Evolutionary conservation across 805 yeast genomes (phyloP).

Genomic region (Ogataea pini): DNA sequence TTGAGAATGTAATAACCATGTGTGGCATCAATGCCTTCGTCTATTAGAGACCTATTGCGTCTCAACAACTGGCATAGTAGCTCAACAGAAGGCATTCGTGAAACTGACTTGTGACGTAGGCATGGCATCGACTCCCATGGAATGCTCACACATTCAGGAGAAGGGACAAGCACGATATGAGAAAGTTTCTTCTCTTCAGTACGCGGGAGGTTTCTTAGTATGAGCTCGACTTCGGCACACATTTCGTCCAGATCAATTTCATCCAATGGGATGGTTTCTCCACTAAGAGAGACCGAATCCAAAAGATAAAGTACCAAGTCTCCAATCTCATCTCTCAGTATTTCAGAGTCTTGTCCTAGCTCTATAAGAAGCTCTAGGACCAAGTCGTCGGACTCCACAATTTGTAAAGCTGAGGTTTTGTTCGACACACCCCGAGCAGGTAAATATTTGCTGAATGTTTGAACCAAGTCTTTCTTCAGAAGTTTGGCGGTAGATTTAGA

Average conservation of each 20-base stretch:
- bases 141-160: slow-evolving; percentile 61
- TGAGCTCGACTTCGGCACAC: slow-evolving; percentile 50
- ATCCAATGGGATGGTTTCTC: slow-evolving; percentile 64
- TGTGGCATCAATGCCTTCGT: slow-evolving; percentile 22
- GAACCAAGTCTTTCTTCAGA: slow-evolving; percentile 41
- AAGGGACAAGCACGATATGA: slow-evolving; percentile 72
- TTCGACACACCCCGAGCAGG: slow-evolving; percentile 33
- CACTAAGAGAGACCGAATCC: slow-evolving; percentile 61
- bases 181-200: not conserved
- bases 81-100: slow-evolving; percentile 72
- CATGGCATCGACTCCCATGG: slow-evolving; percentile 90
- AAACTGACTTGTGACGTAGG: slow-evolving; percentile 54
- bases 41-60: slow-evolving; percentile 18
- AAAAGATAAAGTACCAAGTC: slow-evolving; percentile 64
- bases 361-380: slow-evolving; percentile 54
- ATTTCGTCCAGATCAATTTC: slow-evolving; percentile 62
- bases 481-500: slow-evolving; percentile 27
- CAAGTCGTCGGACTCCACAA: slow-evolving; percentile 42
- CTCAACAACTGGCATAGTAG: slow-evolving; percentile 43
- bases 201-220: slow-evolving; percentile 39
- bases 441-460: slow-evolving; percentile 44
- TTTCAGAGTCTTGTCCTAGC: slow-evolving; percentile 37
- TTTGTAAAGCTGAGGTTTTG: slow-evolving; percentile 8
- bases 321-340: slow-evolving; percentile 45
- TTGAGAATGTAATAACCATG: slow-evolving; percentile 69